Base-by-base conservation (phyloP, 306 rosid genomes). In the Fragaria ananassa region DNA sequence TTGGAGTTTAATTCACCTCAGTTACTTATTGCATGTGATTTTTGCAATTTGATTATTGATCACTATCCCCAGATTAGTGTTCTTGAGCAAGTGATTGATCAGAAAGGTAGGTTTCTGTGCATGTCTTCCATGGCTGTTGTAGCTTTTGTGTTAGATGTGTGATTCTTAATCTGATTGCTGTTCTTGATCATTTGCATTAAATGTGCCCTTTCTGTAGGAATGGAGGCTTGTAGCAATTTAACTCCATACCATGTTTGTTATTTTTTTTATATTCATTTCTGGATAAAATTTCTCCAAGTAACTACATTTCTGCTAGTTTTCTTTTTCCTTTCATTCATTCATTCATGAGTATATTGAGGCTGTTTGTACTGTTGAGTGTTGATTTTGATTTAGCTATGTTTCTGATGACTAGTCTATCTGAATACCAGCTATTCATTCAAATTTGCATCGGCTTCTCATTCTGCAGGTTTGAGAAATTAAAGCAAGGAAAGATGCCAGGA, bases 391-490 rank as follows among this genome's bases (percentile, higher is more conserved):
- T 0, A 5, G 37, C 8, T 8, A 12, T 53, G 31, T 49, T 75
- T 27, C 31, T 46, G 71, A 70, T 69, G 27, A 19, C 19, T 61
- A 50, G 37, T 70, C 46, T 53, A 15, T 64, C 46, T 53, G 17
- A 39, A 13, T 10, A 27, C 68, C 74, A 35, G 23, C 54, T 49
- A n/a, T 47, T 53, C 64, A 81, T 60, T 75, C 76, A 54, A 54
- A 37, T 74, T 39, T 49, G 54, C 23, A 25, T 44, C 8, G 49
- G 75, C 19, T 79, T 80, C 79, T 79, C 68, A 31, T 56, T 7
- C 34, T 64, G 74, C 74, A 64, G 74, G 78, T 63, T 53, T 56
- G 42, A 72, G 60, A 15, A 76, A 63, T 15, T 54, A 63, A 62
- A 66, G 49, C 50, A 49, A 34, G 14, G 61, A 37, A 58, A 78